Conservation (phyloP, 2,329 filamentous ascomycete species). For the Epichloe sibirici region DNA sequence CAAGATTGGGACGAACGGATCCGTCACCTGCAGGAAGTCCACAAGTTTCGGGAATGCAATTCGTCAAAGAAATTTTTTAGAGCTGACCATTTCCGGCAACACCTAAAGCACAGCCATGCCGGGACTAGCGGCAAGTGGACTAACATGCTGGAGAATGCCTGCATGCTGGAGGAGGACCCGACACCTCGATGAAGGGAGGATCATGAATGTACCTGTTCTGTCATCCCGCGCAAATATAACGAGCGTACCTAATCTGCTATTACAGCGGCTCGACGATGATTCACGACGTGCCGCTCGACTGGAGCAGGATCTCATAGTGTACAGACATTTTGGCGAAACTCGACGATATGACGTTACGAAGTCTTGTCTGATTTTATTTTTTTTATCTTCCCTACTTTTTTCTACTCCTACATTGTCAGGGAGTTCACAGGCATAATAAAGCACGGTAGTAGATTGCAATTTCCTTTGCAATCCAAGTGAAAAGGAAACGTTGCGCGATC, state of each 20-base stretch:
- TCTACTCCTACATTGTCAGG: neutral
- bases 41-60: slow-evolving; percentile 98
- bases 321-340: neutral
- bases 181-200: slow-evolving; percentile 16
- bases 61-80: slow-evolving; percentile 96
- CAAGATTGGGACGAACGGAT: slow-evolving; percentile 81
- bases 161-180: slow-evolving; percentile 76
- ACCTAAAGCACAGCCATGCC: slow-evolving; percentile 93
- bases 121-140: slow-evolving; percentile 98
- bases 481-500: neutral
- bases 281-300: neutral
- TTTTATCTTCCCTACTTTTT: no score
- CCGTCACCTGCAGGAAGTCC: slow-evolving; percentile 76
- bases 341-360: neutral
- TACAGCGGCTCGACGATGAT: neutral
- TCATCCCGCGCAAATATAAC: neutral
- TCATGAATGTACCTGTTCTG: neutral
- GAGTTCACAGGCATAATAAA: neutral
- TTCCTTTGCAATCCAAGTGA: neutral
- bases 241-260: no score
- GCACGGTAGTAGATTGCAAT: neutral
- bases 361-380: neutral
- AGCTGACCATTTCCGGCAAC: slow-evolving; percentile 94
- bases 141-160: slow-evolving; percentile 92
- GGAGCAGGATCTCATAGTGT: no score